These are phyloP conservation scores for Dictyostelium citrinum DNA, from an alignment of 78 protist species.

Conservation along the genomic window DNA sequence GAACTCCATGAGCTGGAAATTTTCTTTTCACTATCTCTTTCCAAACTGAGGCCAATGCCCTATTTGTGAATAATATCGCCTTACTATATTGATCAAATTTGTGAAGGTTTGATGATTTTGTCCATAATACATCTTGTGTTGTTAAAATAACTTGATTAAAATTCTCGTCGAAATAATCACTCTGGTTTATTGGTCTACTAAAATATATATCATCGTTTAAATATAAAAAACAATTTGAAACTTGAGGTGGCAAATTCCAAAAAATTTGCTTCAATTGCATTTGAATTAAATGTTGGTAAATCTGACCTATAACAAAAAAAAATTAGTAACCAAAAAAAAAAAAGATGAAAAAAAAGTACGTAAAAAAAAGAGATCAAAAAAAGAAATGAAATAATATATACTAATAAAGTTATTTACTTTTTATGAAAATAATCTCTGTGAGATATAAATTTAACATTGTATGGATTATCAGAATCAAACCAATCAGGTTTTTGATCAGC, in stretches of 20 bases:
- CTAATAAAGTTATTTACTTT: too few relatives aligned
- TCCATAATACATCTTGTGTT: too few relatives aligned
- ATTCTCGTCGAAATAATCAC: background rate
- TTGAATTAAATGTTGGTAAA: too few relatives aligned
- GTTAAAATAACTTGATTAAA: background rate
- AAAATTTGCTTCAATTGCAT: too few relatives aligned
- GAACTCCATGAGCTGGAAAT: slow-evolving; percentile 39
- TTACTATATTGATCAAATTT: background rate
- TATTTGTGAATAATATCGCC: background rate
- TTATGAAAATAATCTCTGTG: background rate
- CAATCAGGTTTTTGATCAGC: slow-evolving; percentile 7
- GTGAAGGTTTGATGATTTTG: too few relatives aligned
- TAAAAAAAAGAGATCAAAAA: too few relatives aligned
- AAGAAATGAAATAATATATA: too few relatives aligned
- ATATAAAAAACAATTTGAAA: slow-evolving; percentile 28
- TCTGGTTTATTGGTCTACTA: background rate
- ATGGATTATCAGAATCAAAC: background rate
- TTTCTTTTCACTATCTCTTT: background rate
- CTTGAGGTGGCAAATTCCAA: background rate
- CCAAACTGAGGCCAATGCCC: background rate
- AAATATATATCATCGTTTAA: slow-evolving; percentile 39
- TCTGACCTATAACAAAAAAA: too few relatives aligned
- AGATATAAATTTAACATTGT: background rate
- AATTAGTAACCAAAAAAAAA: too few relatives aligned
- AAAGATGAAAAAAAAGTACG: too few relatives aligned